Conservation (phyloP, 768 basidiomycete species). For the Tulasnella sp. region DNA sequence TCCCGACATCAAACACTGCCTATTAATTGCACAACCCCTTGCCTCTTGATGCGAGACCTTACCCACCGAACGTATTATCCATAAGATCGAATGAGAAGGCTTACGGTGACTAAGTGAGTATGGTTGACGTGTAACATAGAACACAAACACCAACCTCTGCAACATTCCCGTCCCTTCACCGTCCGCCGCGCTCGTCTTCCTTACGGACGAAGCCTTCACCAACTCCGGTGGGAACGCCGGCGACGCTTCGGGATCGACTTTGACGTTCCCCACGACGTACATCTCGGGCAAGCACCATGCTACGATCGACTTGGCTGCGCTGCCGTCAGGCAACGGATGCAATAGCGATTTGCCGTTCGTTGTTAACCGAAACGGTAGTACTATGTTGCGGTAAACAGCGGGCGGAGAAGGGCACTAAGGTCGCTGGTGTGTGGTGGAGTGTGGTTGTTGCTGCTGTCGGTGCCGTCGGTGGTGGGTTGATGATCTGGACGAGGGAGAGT, state of each 20-base stretch:
- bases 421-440: not conserved
- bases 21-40: too few species aligned
- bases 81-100: too few species aligned
- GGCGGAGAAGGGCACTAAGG: not conserved
- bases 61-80: too few species aligned
- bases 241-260: not conserved
- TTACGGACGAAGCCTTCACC: conserved; percentile 1
- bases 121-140: too few species aligned
- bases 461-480: not conserved
- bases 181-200: conserved; percentile 14
- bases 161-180: conserved; percentile 7
- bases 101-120: too few species aligned
- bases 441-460: not conserved
- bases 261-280: not conserved
- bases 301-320: not conserved
- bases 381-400: not conserved
- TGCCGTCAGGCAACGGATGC: not conserved
- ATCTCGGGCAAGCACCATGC: not conserved
- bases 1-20: too few species aligned
- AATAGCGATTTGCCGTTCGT: not conserved
- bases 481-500: too few species aligned
- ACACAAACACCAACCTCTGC: too few species aligned
- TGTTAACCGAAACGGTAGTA: not conserved
- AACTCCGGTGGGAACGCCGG: not conserved
- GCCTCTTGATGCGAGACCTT: too few species aligned